Evolutionary conservation across 2,329 filamentous ascomycete genomes (phyloP).

Genomic region (Fusarium continuum): DNA sequence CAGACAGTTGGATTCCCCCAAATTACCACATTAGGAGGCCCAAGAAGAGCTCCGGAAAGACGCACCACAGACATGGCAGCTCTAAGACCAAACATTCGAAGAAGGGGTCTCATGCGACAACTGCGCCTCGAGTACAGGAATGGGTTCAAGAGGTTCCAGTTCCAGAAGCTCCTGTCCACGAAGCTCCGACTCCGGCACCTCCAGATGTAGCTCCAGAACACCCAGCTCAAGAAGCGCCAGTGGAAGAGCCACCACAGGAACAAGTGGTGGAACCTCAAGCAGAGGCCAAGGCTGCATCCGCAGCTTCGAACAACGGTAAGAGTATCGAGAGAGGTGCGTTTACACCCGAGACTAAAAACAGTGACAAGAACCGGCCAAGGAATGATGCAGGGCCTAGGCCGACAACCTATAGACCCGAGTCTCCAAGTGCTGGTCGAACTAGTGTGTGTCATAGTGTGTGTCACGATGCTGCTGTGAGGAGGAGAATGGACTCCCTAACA

Average conservation of each 20-base stretch:
- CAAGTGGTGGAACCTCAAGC: background rate
- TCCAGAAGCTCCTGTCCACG: background rate
- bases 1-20: background rate
- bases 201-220: background rate
- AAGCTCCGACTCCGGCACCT: background rate
- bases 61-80: background rate
- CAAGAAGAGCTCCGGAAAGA: background rate
- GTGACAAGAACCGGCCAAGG: background rate
- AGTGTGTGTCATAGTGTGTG: too few species aligned
- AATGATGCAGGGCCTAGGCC: background rate
- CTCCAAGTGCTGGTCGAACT: background rate
- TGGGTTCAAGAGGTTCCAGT: background rate
- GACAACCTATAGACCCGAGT: background rate
- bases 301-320: conserved; percentile 3
- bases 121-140: background rate
- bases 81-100: conserved; percentile 1
- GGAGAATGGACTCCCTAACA: background rate
- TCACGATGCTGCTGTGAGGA: too few species aligned
- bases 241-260: background rate
- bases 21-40: background rate
- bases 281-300: background rate
- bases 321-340: background rate
- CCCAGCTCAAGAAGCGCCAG: background rate
- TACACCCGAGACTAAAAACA: background rate
- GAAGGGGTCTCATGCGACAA: background rate